Conservation (phyloP, 2,329 filamentous ascomycete genomes). For the Stagonosporopsis vannaccii region DNA sequence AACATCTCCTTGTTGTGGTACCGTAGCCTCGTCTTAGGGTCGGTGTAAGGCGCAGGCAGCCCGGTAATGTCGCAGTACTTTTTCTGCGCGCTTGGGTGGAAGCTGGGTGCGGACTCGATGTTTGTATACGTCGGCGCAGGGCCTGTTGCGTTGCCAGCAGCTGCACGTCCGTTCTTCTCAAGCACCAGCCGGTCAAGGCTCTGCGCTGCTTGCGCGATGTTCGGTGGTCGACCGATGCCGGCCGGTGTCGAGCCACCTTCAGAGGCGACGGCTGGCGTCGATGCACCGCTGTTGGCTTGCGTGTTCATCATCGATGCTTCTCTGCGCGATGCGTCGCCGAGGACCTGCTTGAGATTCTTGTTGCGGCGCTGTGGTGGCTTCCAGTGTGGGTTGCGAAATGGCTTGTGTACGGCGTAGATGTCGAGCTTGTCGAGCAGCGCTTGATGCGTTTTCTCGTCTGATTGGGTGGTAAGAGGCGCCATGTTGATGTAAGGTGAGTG, state of each 20-base stretch:
- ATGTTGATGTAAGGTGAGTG: conserved; percentile 44
- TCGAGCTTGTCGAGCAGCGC: conserved; percentile 89
- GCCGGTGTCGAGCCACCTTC: conserved; percentile 56
- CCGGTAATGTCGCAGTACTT: conserved; percentile 97
- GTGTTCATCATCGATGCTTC: conserved; percentile 90
- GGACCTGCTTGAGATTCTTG: conserved; percentile 97
- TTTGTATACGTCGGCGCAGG: conserved; percentile 89
- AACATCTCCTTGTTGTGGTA: conserved; percentile 97
- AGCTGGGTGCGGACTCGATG: conserved; percentile 90
- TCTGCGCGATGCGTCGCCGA: conserved; percentile 85
- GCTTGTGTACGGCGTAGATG: conserved; percentile 83
- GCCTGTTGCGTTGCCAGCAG: conserved; percentile 53
- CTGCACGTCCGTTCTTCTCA: conserved; percentile 71
- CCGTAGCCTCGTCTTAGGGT: conserved; percentile 91
- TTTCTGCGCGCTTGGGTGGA: conserved; percentile 78
- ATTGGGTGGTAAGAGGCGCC: conserved; percentile 70
- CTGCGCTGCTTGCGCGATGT: conserved; percentile 87
- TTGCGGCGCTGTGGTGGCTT: conserved; percentile 93
- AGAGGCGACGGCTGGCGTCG: conserved; percentile 62
- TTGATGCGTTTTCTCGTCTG: conserved; percentile 80
- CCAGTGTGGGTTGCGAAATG: conserved; percentile 90
- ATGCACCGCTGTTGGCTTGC: conserved; percentile 80
- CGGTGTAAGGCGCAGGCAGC: conserved; percentile 86
- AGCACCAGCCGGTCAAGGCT: conserved; percentile 87
- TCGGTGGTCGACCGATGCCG: conserved; percentile 67